A percentile compares a stretch with the other conserved stretches of the same genome.
Conservation (phyloP, 805 yeast genomes). For the Metschnikowia vanudenii region DNA sequence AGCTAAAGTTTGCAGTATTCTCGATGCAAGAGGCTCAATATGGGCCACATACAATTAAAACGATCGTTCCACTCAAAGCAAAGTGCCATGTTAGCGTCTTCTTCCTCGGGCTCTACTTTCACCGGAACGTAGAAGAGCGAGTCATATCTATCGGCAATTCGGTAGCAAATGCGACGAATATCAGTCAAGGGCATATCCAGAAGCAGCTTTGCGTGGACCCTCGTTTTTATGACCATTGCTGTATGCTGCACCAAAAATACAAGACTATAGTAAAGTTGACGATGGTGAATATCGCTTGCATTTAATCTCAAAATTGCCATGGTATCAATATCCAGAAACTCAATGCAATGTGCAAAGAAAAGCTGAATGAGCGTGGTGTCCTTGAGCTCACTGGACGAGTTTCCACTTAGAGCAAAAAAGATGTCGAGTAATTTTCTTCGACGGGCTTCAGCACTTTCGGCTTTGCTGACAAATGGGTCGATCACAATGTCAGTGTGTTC, state of each 20-base stretch:
- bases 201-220: conserved; percentile 10
- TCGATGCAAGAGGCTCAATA: conserved; percentile 21
- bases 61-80: conserved; percentile 23
- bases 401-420: conserved; percentile 5
- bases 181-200: conserved; percentile 28
- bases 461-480: conserved; percentile 15
- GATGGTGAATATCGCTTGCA: conserved; percentile 4
- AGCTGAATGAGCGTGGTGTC: conserved; percentile 17
- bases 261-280: conserved; percentile 11
- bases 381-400: conserved; percentile 10
- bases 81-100: conserved; percentile 13
- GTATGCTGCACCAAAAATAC: conserved; percentile 10
- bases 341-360: conserved; percentile 6
- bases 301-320: conserved; percentile 14
- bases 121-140: conserved; percentile 27
- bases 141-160: conserved; percentile 24
- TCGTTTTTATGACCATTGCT: conserved; percentile 7
- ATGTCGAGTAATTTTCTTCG: conserved; percentile 8
- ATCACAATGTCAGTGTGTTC: neutral
- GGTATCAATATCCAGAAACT: conserved; percentile 13
- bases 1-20: conserved; percentile 13
- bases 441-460: conserved; percentile 10
- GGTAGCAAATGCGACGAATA: conserved; percentile 24
- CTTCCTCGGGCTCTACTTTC: conserved; percentile 1
- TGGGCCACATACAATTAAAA: conserved; percentile 30